Evolutionary conservation across 768 basidiomycete species (phyloP), one percentile per base, ranked within the genome.

Genomic region (Dacryopinax primogenitus): DNA sequence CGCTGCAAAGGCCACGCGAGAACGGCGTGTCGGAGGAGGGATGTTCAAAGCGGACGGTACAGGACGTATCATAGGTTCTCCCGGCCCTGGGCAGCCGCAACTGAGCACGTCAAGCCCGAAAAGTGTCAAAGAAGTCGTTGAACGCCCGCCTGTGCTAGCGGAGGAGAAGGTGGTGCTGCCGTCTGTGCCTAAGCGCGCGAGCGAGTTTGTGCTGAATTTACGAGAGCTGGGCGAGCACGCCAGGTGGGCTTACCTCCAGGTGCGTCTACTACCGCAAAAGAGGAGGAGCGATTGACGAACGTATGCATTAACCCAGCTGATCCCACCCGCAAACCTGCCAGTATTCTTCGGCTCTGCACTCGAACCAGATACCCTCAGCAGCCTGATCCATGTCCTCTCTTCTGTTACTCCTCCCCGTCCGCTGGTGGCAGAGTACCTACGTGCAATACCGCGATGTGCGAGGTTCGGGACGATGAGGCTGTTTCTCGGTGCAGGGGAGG

Each of bases 201-300:
- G 88, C 69, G 82, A 85, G 35, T 88, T 92, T 68, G 78, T 75
- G 39, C 81, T 78, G 62, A 73, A 77, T 0, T 90, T 88, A 90
- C 78, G 81, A 26, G 69, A 77, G 2, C 63, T 76, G 28, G 63
- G 67, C 0, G 75, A 77, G 0, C 73, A 78, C 16, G 80, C 81
- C 47, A 79, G 79, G 47, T 89, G 86, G 83, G 70, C 75, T 12
- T 75, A 88, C 16, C 73, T 92, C 41, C 61, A 41, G 36, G 68
- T 77, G 77, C 64, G 88, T 88, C n/a, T 13, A 16, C 18, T 11
- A 3, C 44, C 1, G 6, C 1, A 26, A 2, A 51, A 39, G 13
- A 18, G 39, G 66, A 39, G 67, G 64, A 61, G 33, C 41, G 32
- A 9, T 63, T 32, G 28, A 12, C 34, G n/a, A 62, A 15, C 33